These are phyloP conservation scores for Fusarium domesticum DNA, from an alignment of 2,329 filamentous ascomycete species.

Conservation along the genomic window DNA sequence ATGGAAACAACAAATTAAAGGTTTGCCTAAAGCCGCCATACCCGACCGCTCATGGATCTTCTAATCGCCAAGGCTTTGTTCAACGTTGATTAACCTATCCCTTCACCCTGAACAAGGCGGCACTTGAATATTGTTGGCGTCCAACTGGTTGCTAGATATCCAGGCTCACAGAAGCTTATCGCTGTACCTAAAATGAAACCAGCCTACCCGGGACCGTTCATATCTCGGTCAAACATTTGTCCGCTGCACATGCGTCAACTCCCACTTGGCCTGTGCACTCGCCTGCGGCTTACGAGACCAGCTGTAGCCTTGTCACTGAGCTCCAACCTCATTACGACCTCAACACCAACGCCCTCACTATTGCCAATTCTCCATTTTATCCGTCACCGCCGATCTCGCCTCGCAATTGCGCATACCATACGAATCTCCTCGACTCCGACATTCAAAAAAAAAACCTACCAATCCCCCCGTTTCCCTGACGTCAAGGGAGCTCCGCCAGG, in stretches of 20 bases:
- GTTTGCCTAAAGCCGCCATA: neutral
- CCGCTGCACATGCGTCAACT: constrained; percentile 14
- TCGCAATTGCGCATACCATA: constrained; percentile 2
- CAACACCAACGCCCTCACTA: constrained; percentile 14
- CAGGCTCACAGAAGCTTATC: no score
- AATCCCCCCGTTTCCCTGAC: constrained; percentile 14
- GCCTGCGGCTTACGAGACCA: constrained; percentile 34
- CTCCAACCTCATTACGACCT: constrained; percentile 32
- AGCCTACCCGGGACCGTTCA: constrained; percentile 15
- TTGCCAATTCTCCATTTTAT: constrained; percentile 15
- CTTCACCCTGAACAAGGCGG: neutral
- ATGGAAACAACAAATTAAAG: neutral
- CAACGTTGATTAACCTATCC: neutral
- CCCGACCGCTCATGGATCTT: neutral
- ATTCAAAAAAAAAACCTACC: constrained; percentile 6
- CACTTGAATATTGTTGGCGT: constrained; percentile 4
- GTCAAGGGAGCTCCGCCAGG: constrained; percentile 41
- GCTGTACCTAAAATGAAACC: no score
- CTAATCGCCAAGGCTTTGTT: neutral
- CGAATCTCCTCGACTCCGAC: neutral
- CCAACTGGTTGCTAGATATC: no score
- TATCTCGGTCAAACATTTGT: constrained; percentile 17
- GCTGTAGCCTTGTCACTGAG: constrained; percentile 36
- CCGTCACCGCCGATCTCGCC: constrained; percentile 7
- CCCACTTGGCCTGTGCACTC: constrained; percentile 25